Evolutionary conservation across 306 rosid genomes (phyloP), one percentile per base, ranked within the genome.

Genomic region (Styphnolobium japonicum): DNA sequence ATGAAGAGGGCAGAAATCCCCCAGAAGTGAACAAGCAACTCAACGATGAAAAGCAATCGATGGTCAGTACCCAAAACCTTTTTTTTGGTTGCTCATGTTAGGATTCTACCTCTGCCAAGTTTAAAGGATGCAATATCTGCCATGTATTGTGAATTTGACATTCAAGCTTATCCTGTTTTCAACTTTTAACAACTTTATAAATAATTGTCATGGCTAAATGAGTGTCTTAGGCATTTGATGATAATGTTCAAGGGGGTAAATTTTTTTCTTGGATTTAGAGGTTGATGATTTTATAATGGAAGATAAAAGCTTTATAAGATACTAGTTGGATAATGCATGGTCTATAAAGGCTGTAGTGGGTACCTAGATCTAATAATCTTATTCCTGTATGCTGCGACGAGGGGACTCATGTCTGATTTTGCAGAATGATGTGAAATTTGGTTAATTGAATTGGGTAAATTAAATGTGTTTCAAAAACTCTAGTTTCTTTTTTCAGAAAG

Each of bases 1-100:
- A 91, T 25, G 96, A 91, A 79, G 96, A 91, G 82, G 85, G 82
- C 62, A 83, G 76, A 80, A 89, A 86, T 86, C 65, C 96, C 67
- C 88, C 93, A n/a, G 96, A 91, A 40, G 88, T 85, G 84, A 86
- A 87, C 66, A 91, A 91, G 81, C 96, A 89, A 80, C 90, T 91
- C 72, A 91, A 89, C 66, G 96, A 91, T 77, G 96, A 89, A 88
- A 89, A 89, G 75, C 96, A 91, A 79, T 86, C 92, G 7, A 82
- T 91, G 93, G 96, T 91, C 55, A 68, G 89, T 84, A 56, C 34
- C 55, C 22, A 7, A 63, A 67, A 48, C 74, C 63, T 75, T 85
- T 43, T 4, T 34, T 43, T 51, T 74, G 49, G 53, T 43, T 8
- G 69, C 57, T 69, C 25, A n/a, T 29, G 23, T 43, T 64, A 25